Conservation (phyloP, 495 filamentous ascomycete species). For the Annulohypoxylon moriforme region DNA sequence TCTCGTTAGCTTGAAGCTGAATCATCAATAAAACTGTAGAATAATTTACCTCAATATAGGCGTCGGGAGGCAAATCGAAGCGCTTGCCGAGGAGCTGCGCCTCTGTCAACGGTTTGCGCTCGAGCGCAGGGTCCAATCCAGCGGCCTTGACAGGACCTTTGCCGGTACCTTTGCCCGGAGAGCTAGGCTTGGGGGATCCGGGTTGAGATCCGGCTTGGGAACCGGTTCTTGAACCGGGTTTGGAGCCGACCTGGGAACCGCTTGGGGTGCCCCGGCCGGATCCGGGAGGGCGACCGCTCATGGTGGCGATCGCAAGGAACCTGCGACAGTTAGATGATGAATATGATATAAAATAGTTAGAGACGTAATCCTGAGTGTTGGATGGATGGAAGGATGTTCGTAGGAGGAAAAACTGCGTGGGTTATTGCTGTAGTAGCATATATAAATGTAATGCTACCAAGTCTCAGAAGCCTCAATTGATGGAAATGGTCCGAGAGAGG, state of each 20-base stretch:
- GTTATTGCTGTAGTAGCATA: not conserved
- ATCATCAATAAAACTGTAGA: not conserved
- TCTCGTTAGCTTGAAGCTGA: slow-evolving; percentile 15
- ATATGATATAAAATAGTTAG: not conserved
- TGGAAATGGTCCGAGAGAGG: not conserved
- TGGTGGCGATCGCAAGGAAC: not conserved
- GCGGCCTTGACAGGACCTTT: slow-evolving; percentile 20
- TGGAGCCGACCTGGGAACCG: not conserved
- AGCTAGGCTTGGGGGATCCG: slow-evolving; percentile 25
- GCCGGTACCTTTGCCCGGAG: slow-evolving; percentile 21
- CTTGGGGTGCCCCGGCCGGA: not conserved
- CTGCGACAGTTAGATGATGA: slow-evolving; percentile 5
- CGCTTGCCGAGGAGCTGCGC: slow-evolving; percentile 50
- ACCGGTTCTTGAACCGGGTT: slow-evolving; percentile 15
- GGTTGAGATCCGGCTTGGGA: slow-evolving; percentile 12
- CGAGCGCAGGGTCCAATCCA: slow-evolving; percentile 49
- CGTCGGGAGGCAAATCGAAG: slow-evolving; percentile 59
- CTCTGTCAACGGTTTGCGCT: slow-evolving; percentile 19
- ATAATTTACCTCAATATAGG: slow-evolving; percentile 48
- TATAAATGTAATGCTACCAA: not conserved
- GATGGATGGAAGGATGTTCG: not conserved
- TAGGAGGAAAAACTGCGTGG: not conserved
- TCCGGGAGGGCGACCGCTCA: slow-evolving; percentile 33
- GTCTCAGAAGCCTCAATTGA: not conserved
- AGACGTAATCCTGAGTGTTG: not conserved